Base-by-base conservation (phyloP, 495 filamentous ascomycete species). In the Penicillium ochrochloron region DNA sequence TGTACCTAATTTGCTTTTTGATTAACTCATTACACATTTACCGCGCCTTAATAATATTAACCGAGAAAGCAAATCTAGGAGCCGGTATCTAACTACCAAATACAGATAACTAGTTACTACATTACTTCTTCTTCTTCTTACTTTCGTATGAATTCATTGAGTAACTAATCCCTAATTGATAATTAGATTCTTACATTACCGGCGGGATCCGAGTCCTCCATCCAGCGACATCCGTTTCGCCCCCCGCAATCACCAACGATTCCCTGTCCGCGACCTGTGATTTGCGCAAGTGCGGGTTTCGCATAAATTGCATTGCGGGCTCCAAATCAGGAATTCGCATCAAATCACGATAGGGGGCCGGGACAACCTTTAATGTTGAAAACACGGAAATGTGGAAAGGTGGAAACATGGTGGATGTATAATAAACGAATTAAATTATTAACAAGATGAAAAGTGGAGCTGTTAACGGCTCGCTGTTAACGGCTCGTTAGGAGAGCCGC, bases 291-390 rank as follows among this genome's bases (percentile, higher is more conserved):
- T 33, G 42, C 54, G 19, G 55, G 68, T 70, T 70, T 70, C 68
- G 62, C 56, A 70, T 70, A 52, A 57, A 70, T 70, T 67, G 68
- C 33, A 55, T 58, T 23, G 56, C 60, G 50, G 57, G 57, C 41
- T 58, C 54, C 21, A 31, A 31, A 17, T 33, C 31, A 33, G 31
- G 31, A 33, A 33, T 27, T 27, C 25, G 25, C 25, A 27, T 27
- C 25, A 27, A 27, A 27, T 31, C 48, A 52, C n/a, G 48, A 62
- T 57, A 60, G 57, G 60, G 37, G 14, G 17, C 14, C 12, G 15
- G 15, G 31, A 33, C 31, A 33, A 33, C 31, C 31, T 33, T 33
- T 41, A 17, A 41, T 11, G 14, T 41, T 17, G 37, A 17, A 41
- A 41, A 41, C 37, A 41, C 15, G 37, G 37, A 41, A 41, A 41